Conservation (phyloP, 257 asterid genomes). For the Prunella vulgaris region DNA sequence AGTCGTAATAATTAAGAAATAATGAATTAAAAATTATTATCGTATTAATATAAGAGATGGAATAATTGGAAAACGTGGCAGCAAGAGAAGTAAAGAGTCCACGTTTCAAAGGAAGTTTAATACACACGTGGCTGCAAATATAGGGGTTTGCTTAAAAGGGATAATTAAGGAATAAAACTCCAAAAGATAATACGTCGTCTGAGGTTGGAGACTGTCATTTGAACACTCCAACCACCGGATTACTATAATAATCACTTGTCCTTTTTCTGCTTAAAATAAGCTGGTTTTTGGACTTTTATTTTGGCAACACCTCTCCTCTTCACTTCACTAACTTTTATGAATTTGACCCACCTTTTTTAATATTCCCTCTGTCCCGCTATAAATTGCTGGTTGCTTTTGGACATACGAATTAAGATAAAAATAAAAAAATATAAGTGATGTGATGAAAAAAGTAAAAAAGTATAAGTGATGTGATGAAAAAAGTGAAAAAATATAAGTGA, state of each 20-base stretch:
- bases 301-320: too few relatives aligned
- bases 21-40: not conserved
- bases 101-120: conserved; percentile 16
- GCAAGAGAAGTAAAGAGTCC: not conserved
- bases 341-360: too few relatives aligned
- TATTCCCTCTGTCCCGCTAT: too few relatives aligned
- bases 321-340: too few relatives aligned
- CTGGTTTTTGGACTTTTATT: not conserved
- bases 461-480: too few relatives aligned
- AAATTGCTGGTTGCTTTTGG: too few relatives aligned
- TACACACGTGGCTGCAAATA: conserved; percentile 14
- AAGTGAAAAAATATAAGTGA: too few relatives aligned
- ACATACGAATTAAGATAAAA: too few relatives aligned
- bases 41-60: not conserved
- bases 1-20: conserved; percentile 4
- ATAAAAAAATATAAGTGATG: too few relatives aligned
- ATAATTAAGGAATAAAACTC: conserved; percentile 28
- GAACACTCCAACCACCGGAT: conserved; percentile 4
- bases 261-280: conserved; percentile 17
- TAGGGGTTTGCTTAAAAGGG: conserved; percentile 7
- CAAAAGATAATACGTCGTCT: conserved; percentile 23
- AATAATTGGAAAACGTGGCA: conserved; percentile 23
- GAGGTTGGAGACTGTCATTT: not conserved
- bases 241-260: conserved; percentile 18
- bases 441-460: too few relatives aligned